phyloP scores from a whole-genome alignment of 139 green algal genomes.

The Chlorella sp. region DNA sequence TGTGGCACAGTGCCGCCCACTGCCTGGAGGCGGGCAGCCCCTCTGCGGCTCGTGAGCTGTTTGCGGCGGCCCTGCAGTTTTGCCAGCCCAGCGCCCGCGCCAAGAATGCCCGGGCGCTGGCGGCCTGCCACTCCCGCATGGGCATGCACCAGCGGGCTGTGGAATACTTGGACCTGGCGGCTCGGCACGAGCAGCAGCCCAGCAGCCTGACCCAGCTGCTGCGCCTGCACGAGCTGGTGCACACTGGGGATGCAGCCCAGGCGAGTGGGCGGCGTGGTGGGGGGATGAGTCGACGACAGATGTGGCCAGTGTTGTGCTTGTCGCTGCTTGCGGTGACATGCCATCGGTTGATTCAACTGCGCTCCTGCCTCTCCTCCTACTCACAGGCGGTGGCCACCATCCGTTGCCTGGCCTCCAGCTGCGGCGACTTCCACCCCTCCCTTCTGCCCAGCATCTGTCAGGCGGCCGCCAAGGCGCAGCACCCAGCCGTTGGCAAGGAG shows the following conservation, averaged over 20 bases:
- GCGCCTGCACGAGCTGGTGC: conserved; percentile 2
- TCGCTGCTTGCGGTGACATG: background rate
- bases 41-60: conserved; percentile 10
- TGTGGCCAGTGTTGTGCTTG: background rate
- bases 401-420: background rate
- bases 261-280: background rate
- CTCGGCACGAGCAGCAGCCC: conserved; percentile 12
- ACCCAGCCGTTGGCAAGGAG: background rate
- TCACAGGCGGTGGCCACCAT: background rate
- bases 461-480: background rate
- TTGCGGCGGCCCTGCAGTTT: conserved; percentile 17
- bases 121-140: conserved; percentile 9
- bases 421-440: conserved; percentile 21
- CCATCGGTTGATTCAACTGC: background rate
- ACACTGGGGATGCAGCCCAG: background rate
- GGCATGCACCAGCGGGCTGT: conserved; percentile 20
- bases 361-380: background rate
- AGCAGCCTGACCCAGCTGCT: conserved; percentile 18
- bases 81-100: background rate
- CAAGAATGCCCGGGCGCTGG: conserved; percentile 20
- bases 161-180: conserved; percentile 35
- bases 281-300: no score
- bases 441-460: background rate
- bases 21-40: background rate
- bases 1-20: conserved; percentile 14